Evolutionary conservation across 495 filamentous ascomycete genomes (phyloP), one percentile per base, ranked within the genome.

Genomic region (Mycothermus thermophilus): DNA sequence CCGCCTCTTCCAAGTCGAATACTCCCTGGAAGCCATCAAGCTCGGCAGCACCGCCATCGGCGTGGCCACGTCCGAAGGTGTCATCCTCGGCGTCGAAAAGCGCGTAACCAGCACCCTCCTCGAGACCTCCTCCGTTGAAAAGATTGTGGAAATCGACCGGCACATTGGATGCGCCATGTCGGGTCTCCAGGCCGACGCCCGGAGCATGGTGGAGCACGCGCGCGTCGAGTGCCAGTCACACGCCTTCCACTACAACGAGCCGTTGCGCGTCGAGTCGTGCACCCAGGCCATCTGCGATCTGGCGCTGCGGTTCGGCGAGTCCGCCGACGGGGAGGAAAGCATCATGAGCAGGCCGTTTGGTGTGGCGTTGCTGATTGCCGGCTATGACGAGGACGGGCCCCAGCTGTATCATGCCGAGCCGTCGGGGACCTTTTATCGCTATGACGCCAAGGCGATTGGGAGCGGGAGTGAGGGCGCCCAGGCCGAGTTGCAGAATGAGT

Each of bases 1-100:
- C 50, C 90, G 90, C 66, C 80, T 97, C 60, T 97, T 97, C 76
- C 90, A 97, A 72, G 90, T 97, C 66, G 90, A 97, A 80, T 97
- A 97, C 75, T 96, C 92, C 38, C 81, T 97, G 43, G 90, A 97
- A 75, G 90, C 90, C 59, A 97, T 97, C 74, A 97, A 97, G 64
- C 84, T 96, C 49, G 90, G 90, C 51, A 90, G 82, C 37, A 97
- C 90, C 41, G 90, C 90, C 48, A 97, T 97, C 66, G 90, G 90
- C 52, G 85, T 97, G 43, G 83, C 90, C 44, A 97, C 90, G 27
- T 77, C 78, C 33, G 77, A 85, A 44, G 90, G 90, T 56, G 88
- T 95, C 29, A 80, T 96, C 52, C 75, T 97, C 11, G 90, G 92
- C 48, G 90, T 97, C 32, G 90, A 97, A 66, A 97, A 97, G 74